phyloP scores from a whole-genome alignment of 2,329 filamentous ascomycete species.

The Fusarium oxysporum region DNA sequence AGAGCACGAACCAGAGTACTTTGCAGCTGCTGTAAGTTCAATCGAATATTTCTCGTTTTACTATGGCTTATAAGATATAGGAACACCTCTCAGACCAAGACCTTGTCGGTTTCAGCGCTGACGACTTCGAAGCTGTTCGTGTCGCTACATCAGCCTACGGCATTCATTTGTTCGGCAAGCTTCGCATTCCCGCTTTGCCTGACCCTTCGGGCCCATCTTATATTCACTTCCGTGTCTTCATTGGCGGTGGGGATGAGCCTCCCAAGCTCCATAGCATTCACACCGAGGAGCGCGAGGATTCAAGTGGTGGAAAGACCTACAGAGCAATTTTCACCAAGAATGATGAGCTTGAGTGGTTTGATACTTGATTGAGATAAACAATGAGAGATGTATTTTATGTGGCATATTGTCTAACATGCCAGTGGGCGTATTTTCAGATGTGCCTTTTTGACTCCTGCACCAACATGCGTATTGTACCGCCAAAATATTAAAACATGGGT shows the following conservation, averaged over 20 bases:
- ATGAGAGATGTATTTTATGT: slow-evolving; percentile 23
- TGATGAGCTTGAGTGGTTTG: slow-evolving; percentile 79
- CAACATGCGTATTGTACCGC: slow-evolving; percentile 26
- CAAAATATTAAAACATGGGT: slow-evolving; percentile 29
- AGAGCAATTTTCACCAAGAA: slow-evolving; percentile 93
- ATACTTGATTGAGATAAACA: slow-evolving; percentile 48
- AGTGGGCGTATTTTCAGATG: slow-evolving; percentile 13
- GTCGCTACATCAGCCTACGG: slow-evolving; percentile 88
- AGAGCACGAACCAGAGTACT: slow-evolving; percentile 68
- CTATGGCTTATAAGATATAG: background rate
- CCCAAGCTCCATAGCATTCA: slow-evolving; percentile 93
- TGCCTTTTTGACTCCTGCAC: slow-evolving; percentile 32
- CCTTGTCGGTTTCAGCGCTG: slow-evolving; percentile 84
- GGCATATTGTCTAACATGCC: slow-evolving; percentile 1
- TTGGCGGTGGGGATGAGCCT: slow-evolving; percentile 82
- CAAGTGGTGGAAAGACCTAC: slow-evolving; percentile 91
- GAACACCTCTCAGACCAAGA: slow-evolving; percentile 72
- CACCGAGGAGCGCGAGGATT: slow-evolving; percentile 92
- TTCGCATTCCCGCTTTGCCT: slow-evolving; percentile 63
- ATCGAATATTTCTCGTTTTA: background rate
- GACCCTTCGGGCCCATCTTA: slow-evolving; percentile 70
- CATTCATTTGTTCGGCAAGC: slow-evolving; percentile 79
- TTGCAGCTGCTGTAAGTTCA: slow-evolving; percentile 58
- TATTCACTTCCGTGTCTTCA: slow-evolving; percentile 88
- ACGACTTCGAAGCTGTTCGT: slow-evolving; percentile 92